A percentile compares a stretch with the other conserved stretches of the same genome.
These are phyloP conservation scores for Corylus avellana DNA, from an alignment of 306 rosid species.

Conservation along the genomic window DNA sequence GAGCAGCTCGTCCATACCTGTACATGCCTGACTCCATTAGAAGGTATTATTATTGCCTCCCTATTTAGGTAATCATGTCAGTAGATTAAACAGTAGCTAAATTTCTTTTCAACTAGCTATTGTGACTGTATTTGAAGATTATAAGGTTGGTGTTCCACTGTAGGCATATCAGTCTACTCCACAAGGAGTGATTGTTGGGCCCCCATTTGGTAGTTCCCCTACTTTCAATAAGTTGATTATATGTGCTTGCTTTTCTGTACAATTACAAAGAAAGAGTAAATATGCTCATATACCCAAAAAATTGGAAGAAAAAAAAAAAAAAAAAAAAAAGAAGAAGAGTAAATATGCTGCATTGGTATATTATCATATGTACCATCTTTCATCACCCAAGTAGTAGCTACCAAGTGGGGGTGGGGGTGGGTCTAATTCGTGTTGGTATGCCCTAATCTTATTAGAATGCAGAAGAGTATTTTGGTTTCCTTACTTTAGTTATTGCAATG, in stretches of 20 bases:
- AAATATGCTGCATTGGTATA: background rate
- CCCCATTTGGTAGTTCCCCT: background rate
- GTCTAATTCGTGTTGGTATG: background rate
- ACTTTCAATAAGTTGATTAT: slow-evolving; percentile 6
- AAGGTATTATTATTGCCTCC: slow-evolving; percentile 36
- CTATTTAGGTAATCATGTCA: slow-evolving; percentile 12
- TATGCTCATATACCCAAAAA: background rate
- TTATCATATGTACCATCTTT: background rate
- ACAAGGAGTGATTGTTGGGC: background rate
- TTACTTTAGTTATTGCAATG: background rate
- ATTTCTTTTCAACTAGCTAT: slow-evolving; percentile 43
- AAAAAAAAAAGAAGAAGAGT: background rate
- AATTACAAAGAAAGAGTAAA: background rate
- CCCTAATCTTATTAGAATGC: background rate
- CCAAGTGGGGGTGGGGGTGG: background rate
- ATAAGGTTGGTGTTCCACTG: slow-evolving; percentile 9
- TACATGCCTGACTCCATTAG: slow-evolving; percentile 63
- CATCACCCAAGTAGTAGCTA: background rate
- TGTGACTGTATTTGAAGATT: slow-evolving; percentile 31
- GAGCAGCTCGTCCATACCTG: slow-evolving; percentile 77
- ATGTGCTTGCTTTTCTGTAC: background rate
- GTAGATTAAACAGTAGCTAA: slow-evolving; percentile 32
- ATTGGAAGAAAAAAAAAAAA: background rate
- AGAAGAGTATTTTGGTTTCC: slow-evolving; percentile 1
- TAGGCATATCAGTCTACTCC: slow-evolving; percentile 12